Conservation (phyloP, 1,284 basidiomycete species). For the Boletus mariae region DNA sequence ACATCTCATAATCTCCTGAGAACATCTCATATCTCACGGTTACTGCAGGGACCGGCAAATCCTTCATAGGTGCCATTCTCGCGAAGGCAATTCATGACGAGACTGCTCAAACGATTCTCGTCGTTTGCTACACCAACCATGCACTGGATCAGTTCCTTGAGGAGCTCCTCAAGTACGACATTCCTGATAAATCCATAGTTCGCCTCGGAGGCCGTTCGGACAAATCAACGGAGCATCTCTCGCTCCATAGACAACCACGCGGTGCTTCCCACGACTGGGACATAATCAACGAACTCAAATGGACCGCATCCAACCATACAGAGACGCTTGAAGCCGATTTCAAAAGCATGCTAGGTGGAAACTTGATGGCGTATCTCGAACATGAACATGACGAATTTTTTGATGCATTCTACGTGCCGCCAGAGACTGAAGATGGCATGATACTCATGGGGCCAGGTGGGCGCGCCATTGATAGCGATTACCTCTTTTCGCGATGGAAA, state of each 20-base stretch:
- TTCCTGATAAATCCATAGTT: slow-evolving; percentile 44
- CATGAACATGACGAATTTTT: slow-evolving; percentile 39
- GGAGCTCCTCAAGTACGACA: slow-evolving; percentile 53
- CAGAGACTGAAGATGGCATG: slow-evolving; percentile 40
- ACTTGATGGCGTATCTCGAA: slow-evolving; percentile 34
- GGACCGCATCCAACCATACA: background rate
- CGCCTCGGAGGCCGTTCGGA: slow-evolving; percentile 56
- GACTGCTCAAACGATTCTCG: slow-evolving; percentile 48
- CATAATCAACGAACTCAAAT: slow-evolving; percentile 36
- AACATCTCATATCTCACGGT: background rate
- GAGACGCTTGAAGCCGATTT: slow-evolving; percentile 28
- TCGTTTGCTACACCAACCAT: slow-evolving; percentile 68
- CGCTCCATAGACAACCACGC: slow-evolving; percentile 34
- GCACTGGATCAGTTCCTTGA: slow-evolving; percentile 63
- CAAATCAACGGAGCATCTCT: slow-evolving; percentile 39
- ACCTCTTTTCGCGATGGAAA: slow-evolving; percentile 48
- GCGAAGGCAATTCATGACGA: slow-evolving; percentile 53
- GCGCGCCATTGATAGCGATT: slow-evolving; percentile 32
- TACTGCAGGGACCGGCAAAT: slow-evolving; percentile 61
- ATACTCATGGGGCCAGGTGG: slow-evolving; percentile 39
- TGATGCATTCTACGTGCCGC: slow-evolving; percentile 47
- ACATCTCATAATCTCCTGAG: background rate
- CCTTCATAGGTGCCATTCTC: slow-evolving; percentile 61
- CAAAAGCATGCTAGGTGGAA: background rate
- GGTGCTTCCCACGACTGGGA: slow-evolving; percentile 31